Evolutionary conservation across 1,284 basidiomycete species (phyloP).

Genomic region (Calocybe gambosa): DNA sequence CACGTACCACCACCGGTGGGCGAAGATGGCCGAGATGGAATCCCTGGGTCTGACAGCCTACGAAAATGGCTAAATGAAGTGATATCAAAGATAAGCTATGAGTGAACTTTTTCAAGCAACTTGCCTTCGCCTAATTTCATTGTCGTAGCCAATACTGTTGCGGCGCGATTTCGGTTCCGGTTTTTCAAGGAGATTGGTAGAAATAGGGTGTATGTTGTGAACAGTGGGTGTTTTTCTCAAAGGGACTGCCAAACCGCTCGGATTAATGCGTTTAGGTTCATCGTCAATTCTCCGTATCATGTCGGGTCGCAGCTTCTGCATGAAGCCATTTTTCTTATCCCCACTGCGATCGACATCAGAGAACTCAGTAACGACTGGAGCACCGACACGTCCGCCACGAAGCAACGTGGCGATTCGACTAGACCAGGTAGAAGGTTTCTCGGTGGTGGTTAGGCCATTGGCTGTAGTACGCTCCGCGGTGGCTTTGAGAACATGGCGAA

Average conservation of each 20-base stretch:
- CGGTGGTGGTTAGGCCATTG: constrained; percentile 16
- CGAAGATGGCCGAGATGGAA: constrained; percentile 27
- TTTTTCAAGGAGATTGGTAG: constrained; percentile 3
- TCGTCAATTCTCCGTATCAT: constrained; percentile 85
- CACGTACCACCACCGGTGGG: constrained; percentile 24
- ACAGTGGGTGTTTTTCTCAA: constrained; percentile 15
- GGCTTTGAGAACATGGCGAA: constrained; percentile 60
- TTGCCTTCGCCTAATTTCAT: constrained; percentile 4
- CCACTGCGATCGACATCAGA: not conserved
- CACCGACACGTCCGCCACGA: constrained; percentile 19
- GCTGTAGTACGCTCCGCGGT: constrained; percentile 31
- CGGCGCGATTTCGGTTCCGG: not conserved
- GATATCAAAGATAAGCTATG: not conserved
- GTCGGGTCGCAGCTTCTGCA: constrained; percentile 52
- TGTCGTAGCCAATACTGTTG: constrained; percentile 6
- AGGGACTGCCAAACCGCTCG: constrained; percentile 53
- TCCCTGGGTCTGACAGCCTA: constrained; percentile 35
- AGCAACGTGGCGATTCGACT: constrained; percentile 28
- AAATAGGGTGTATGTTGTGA: constrained; percentile 8
- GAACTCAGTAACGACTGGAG: constrained; percentile 15
- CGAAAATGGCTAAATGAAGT: constrained; percentile 17
- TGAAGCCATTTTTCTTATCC: constrained; percentile 18
- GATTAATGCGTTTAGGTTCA: constrained; percentile 77
- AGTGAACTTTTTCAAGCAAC: not conserved
- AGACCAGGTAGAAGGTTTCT: constrained; percentile 22